Base-by-base conservation (phyloP, 2,329 filamentous ascomycete species). In the Tolypocladium inflatum region DNA sequence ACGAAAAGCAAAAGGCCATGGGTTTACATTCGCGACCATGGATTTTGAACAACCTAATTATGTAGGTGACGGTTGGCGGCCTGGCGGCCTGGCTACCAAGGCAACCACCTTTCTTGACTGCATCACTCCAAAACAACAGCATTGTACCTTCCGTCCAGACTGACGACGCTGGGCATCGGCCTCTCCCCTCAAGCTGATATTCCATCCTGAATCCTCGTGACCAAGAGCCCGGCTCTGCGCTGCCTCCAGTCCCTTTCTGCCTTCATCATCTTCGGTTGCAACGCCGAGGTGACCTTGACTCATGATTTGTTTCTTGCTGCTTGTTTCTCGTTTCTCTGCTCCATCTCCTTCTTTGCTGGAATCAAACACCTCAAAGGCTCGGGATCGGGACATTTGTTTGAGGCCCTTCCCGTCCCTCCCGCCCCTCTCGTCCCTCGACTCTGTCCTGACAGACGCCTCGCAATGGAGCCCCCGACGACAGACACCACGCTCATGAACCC, bases 401-500 rank as follows among this genome's bases (percentile, higher is more conserved):
- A 30, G 13, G 23, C 2, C 43, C 9, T 19, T 13, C 3, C 30
- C 15, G 6, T 21, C 23, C 15, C n/a, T 17, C 21, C 5, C 15
- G 10, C 9, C 11, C 21, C 21, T 48, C 26, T 30, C 26, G 26
- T 30, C 26, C 26, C 26, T 30, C 26, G 26, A 30, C 26, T 30
- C 26, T 30, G 26, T 30, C 4, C 43, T 13, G 23, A 11, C 37
- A 26, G 23, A 15, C 23, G 9, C 30, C 8, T 13, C 19, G 9
- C 26, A 1, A 55, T 55, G 54, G 41, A 21, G 19, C 30, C 30
- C 8, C 38, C 43, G 17, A 53, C 55, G 35, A 39, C 51, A 21
- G 26, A 13, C 21, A 53, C 1, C 37, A 56, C 45, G 3, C 41
- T 13, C 3, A 66, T 69, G 63, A 69, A 70, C 51, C 68, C 67